phyloP scores from a whole-genome alignment of 257 asterid species.

The Petunia axillaris region DNA sequence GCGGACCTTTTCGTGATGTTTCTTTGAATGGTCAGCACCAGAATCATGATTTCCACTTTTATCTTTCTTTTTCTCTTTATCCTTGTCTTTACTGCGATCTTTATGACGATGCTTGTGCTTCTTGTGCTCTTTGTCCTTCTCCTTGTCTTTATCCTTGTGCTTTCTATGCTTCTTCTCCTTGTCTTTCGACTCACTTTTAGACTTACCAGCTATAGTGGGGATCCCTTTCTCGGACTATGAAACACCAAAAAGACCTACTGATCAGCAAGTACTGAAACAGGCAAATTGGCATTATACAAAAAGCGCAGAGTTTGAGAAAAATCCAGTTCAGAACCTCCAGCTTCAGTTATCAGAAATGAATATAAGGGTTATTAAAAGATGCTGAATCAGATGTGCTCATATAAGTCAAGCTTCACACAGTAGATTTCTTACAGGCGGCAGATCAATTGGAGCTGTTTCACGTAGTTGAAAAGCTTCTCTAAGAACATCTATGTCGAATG shows the following conservation, averaged over 20 bases:
- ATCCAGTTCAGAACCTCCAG: neutral
- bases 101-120: slow-evolving; percentile 95
- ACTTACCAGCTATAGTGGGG: slow-evolving; percentile 81
- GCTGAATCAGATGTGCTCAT: slow-evolving; percentile 10
- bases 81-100: slow-evolving; percentile 95
- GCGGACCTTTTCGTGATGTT: slow-evolving; percentile 72
- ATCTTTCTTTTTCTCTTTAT: slow-evolving; percentile 91
- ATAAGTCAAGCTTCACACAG: slow-evolving; percentile 28
- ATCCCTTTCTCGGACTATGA: slow-evolving; percentile 88
- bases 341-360: neutral
- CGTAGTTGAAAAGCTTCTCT: slow-evolving; percentile 87
- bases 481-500: slow-evolving; percentile 76
- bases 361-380: slow-evolving; percentile 11
- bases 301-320: slow-evolving; percentile 13
- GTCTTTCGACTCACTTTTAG: slow-evolving; percentile 78
- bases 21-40: slow-evolving; percentile 80
- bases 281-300: neutral
- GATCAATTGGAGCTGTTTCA: slow-evolving; percentile 79
- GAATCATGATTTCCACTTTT: slow-evolving; percentile 82
- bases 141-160: slow-evolving; percentile 72
- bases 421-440: slow-evolving; percentile 68
- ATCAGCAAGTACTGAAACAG: slow-evolving; percentile 32
- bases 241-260: slow-evolving; percentile 31
- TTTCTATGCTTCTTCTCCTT: slow-evolving; percentile 95
- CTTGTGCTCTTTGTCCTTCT: slow-evolving; percentile 85